Percentiles rank a stretch among this genome's conserved stretches.
These are phyloP conservation scores for Heterobasidion parviporum DNA, from an alignment of 1,284 basidiomycete genomes.

Conservation along the genomic window DNA sequence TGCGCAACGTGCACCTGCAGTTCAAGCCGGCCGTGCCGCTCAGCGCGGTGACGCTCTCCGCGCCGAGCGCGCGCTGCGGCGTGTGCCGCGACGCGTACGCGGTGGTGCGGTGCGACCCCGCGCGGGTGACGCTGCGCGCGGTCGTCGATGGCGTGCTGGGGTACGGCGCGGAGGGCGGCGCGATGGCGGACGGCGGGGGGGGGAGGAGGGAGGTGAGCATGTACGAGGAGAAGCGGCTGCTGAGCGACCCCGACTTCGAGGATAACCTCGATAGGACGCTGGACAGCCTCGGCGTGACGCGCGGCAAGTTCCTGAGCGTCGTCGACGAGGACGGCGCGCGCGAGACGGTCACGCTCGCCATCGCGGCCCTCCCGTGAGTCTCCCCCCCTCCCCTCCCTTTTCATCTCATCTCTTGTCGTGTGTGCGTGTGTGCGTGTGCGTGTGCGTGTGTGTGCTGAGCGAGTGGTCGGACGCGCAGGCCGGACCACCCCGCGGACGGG, in stretches of 20 bases:
- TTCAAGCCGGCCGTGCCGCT: conserved; percentile 71
- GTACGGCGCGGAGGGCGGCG: conserved; percentile 18
- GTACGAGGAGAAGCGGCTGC: conserved; percentile 76
- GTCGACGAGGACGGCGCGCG: conserved; percentile 83
- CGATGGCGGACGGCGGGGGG: conserved; percentile 31
- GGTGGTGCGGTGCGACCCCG: conserved; percentile 62
- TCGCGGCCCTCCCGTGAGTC: conserved; percentile 67
- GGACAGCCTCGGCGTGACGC: conserved; percentile 59
- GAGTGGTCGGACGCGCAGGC: conserved; percentile 23
- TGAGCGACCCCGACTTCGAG: conserved; percentile 86
- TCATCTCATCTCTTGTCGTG: too few species aligned
- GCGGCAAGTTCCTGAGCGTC: conserved; percentile 80
- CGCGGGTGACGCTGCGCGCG: conserved; percentile 59
- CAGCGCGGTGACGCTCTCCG: conserved; percentile 51
- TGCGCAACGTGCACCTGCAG: conserved; percentile 70
- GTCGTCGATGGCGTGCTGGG: conserved; percentile 52
- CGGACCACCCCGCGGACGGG: conserved; percentile 40
- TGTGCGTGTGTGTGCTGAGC: not conserved
- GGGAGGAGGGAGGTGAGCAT: conserved; percentile 64
- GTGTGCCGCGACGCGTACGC: conserved; percentile 86
- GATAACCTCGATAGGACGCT: conserved; percentile 74
- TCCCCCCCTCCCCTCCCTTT: too few species aligned
- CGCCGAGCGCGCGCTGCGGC: conserved; percentile 71
- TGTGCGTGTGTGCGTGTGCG: not conserved
- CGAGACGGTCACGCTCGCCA: conserved; percentile 65